Percentiles rank a stretch among this genome's conserved stretches.
phyloP scores from a whole-genome alignment of 345 rosid genomes.

The Citrus sp. region DNA sequence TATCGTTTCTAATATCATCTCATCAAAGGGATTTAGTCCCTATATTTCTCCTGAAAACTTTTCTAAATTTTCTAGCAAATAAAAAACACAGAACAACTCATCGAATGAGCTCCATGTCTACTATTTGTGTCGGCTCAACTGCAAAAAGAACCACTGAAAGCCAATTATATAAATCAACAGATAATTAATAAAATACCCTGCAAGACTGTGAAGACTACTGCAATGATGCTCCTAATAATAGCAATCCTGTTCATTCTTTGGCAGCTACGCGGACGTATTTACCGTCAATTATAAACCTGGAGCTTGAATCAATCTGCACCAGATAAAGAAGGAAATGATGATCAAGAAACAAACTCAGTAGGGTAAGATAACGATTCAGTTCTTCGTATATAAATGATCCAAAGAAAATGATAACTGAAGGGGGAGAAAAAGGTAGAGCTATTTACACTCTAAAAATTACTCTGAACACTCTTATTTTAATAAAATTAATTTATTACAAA shows the following conservation, averaged over 20 bases:
- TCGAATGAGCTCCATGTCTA: neutral
- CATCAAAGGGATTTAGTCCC: neutral
- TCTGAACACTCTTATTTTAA: too few species aligned
- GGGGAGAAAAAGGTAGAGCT: neutral
- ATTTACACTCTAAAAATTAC: too few species aligned
- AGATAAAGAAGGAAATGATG: neutral
- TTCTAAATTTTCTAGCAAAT: neutral
- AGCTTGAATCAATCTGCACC: conserved; percentile 63
- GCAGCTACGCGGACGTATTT: conserved; percentile 57
- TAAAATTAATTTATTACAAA: too few species aligned
- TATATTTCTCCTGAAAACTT: neutral
- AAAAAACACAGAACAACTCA: neutral
- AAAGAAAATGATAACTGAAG: neutral
- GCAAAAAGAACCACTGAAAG: neutral
- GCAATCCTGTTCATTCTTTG: conserved; percentile 30
- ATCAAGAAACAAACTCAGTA: neutral
- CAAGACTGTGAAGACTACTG: neutral
- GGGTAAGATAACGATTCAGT: neutral
- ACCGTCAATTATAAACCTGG: conserved; percentile 52
- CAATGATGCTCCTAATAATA: neutral
- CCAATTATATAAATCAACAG: conserved; percentile 1
- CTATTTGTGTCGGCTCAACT: neutral
- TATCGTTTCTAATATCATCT: neutral
- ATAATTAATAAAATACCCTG: neutral
- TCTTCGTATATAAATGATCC: neutral